A percentile compares a stretch with the other conserved stretches of the same genome.
Evolutionary conservation across 805 yeast species (phyloP).

Genomic region (Lachancea quebecensis): DNA sequence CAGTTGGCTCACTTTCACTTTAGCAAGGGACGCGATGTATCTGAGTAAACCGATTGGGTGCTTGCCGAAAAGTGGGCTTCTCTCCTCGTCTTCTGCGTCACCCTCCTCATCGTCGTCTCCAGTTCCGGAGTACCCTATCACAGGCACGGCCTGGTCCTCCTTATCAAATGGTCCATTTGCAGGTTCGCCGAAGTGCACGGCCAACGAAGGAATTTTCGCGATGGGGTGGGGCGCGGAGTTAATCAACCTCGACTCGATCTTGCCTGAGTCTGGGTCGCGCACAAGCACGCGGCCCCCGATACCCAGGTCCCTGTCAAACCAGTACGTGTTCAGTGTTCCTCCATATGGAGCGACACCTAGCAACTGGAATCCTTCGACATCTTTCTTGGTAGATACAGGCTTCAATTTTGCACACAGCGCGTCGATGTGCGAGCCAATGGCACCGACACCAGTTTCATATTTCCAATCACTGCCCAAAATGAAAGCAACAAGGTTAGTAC

Average conservation of each 20-base stretch:
- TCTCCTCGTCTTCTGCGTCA: constrained; percentile 53
- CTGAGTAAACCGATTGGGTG: constrained; percentile 65
- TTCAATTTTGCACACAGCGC: constrained; percentile 62
- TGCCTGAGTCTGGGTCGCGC: constrained; percentile 32
- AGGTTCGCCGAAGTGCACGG: constrained; percentile 78
- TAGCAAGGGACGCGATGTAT: constrained; percentile 57
- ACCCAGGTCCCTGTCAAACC: constrained; percentile 87
- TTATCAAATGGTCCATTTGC: constrained; percentile 64
- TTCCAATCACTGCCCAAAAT: constrained; percentile 60
- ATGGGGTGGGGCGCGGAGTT: constrained; percentile 61
- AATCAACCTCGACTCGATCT: constrained; percentile 40
- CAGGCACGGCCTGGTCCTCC: constrained; percentile 75
- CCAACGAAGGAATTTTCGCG: constrained; percentile 77
- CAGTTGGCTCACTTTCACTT: constrained; percentile 52
- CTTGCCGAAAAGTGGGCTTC: constrained; percentile 58
- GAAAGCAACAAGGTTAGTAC: constrained; percentile 63
- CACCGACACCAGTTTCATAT: constrained; percentile 59
- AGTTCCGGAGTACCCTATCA: constrained; percentile 48
- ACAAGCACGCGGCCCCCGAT: constrained; percentile 71
- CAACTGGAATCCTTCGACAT: constrained; percentile 67
- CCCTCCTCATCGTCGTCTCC: constrained; percentile 33
- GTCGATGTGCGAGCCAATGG: constrained; percentile 72
- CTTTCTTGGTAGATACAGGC: constrained; percentile 56
- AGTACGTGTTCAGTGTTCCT: constrained; percentile 55
- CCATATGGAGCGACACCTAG: constrained; percentile 83